phyloP scores from a whole-genome alignment of 1,284 basidiomycete species.

The Schizophyllum amplum region DNA sequence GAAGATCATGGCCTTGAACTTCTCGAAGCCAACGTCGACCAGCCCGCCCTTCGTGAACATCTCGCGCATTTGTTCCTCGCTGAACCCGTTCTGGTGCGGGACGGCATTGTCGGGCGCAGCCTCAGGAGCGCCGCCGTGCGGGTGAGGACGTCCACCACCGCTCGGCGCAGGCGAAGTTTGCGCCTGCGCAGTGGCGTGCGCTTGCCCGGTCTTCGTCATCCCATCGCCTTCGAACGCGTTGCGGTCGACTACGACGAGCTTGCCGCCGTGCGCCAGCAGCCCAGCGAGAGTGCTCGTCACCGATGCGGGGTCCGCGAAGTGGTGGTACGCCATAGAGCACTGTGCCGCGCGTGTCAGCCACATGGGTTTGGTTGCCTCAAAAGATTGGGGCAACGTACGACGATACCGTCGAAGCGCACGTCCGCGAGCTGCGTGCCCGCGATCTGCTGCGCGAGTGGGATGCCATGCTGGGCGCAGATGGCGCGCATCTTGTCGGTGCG shows the following conservation, averaged over 20 bases:
- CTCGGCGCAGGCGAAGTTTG: background rate
- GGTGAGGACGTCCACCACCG: background rate
- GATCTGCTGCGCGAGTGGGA: background rate
- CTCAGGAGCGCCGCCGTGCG: background rate
- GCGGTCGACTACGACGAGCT: slow-evolving; percentile 52
- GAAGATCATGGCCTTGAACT: background rate
- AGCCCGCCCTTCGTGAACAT: background rate
- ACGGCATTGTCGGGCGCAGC: background rate
- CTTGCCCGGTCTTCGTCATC: background rate
- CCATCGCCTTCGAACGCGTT: slow-evolving; percentile 14
- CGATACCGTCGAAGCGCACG: slow-evolving; percentile 52
- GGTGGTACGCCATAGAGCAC: slow-evolving; percentile 67
- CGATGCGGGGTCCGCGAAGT: slow-evolving; percentile 42
- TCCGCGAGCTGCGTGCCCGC: slow-evolving; percentile 35
- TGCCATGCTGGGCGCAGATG: background rate
- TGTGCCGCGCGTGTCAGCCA: slow-evolving; percentile 21
- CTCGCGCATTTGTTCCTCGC: background rate
- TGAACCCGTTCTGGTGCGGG: background rate
- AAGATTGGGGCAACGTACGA: slow-evolving; percentile 20
- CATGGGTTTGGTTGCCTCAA: too few species aligned
- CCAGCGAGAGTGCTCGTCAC: slow-evolving; percentile 43
- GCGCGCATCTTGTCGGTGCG: background rate
- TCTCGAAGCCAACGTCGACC: background rate
- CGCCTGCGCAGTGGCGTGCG: background rate
- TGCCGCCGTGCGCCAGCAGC: slow-evolving; percentile 55